Conservation (phyloP, 441 rosid genomes). For the Jatropha podagrica region DNA sequence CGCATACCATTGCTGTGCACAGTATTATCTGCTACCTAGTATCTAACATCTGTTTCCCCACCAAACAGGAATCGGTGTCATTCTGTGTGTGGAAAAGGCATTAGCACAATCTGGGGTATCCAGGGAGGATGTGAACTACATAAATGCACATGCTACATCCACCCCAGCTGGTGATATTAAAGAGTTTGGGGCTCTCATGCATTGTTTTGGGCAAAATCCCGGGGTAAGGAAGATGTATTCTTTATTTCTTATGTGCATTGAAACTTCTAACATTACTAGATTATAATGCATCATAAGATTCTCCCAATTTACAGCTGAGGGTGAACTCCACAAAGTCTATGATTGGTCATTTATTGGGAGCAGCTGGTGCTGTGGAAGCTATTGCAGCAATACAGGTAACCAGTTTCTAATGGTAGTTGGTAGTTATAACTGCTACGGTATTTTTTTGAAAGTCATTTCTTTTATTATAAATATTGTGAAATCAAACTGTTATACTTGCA, state of each 20-base stretch:
- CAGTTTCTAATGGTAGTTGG: neutral
- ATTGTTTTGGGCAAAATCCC: conserved; percentile 78
- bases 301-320: conserved; percentile 49
- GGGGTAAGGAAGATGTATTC: conserved; percentile 43
- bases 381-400: conserved; percentile 82
- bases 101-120: conserved; percentile 73
- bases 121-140: conserved; percentile 75
- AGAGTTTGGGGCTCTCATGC: conserved; percentile 78
- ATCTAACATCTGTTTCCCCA: conserved; percentile 7
- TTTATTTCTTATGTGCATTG: conserved; percentile 11
- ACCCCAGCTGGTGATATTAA: conserved; percentile 88
- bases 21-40: neutral
- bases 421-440: neutral
- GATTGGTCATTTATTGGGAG: conserved; percentile 97
- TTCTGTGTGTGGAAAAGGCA: conserved; percentile 87
- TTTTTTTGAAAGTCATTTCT: neutral
- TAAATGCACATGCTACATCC: conserved; percentile 98
- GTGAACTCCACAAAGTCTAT: conserved; percentile 95
- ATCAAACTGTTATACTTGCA: neutral
- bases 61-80: conserved; percentile 67
- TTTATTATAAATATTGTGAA: neutral
- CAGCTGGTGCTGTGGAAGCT: conserved; percentile 97
- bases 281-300: conserved; percentile 24
- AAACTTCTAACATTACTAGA: neutral
- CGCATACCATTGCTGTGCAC: neutral